Base-by-base conservation (phyloP, 2,329 filamentous ascomycete species). In the Cladosporium sp. region DNA sequence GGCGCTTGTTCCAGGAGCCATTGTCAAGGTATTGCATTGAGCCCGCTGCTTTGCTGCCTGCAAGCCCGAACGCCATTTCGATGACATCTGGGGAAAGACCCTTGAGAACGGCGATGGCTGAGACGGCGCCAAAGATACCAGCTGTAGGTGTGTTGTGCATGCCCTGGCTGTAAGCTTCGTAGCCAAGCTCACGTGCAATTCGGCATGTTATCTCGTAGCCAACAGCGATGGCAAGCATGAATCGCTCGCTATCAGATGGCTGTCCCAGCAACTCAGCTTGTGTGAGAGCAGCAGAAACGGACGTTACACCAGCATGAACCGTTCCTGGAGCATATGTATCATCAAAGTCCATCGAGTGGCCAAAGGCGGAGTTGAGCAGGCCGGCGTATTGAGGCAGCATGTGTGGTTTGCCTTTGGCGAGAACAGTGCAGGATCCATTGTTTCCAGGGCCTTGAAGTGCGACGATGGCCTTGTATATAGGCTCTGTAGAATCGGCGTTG, bases 261-360 rank as follows among this genome's bases (percentile, higher is more conserved):
- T 65, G 55, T 10, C 68, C 72, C 1, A 73, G 67, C 2, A 73
- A 18, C 64, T 79, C 77, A 1, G 75, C 73, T 65, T 75, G 72
- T 12, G 76, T 72, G 51, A 79, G 69, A 8, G 77, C 77, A 2
- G 77, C 79, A 0, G 78, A 75, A 8, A 80, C 78, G 18, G 79
- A 73, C 0, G 79, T 79, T 0, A 79, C 76, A 32, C 80, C 80
- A 0, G 79, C 75, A 67, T 82, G 80, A 18, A 82, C 71, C 18
- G 79, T 78, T 1, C 78, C 79, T 2, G 74, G 69, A 2, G 79
- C 79, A 65, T 80, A 78, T 2, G 80, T 82, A 68, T 83, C 80
- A 69, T 82, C 80, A 69, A 81, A 82, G 68, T 82, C 80, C 59
- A 81, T 73, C 3, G 77, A 78, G 70, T 82, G 81, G 10, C 77